These are phyloP conservation scores for Phialocephala sp. DNA, from an alignment of 2,329 filamentous ascomycete species.

Conservation along the genomic window DNA sequence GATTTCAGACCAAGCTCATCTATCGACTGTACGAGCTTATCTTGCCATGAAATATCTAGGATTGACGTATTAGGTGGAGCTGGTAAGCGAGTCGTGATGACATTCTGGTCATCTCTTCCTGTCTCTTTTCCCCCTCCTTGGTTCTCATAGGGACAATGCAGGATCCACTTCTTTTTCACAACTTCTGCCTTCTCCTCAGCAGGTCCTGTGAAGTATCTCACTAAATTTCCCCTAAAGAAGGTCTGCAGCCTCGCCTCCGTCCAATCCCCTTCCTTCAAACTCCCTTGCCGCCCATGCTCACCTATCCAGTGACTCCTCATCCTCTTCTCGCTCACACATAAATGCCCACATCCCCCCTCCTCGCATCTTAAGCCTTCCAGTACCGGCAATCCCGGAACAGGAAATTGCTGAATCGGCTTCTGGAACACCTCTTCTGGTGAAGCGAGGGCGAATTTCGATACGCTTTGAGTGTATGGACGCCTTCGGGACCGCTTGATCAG, in stretches of 20 bases:
- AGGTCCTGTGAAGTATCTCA: slow-evolving; percentile 38
- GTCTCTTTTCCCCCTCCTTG: not conserved
- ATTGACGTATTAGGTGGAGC: too few species aligned
- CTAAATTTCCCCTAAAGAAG: slow-evolving; percentile 41
- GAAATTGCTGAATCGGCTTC: slow-evolving; percentile 35
- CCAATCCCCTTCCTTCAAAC: slow-evolving; percentile 36
- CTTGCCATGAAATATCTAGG: not conserved
- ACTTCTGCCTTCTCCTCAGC: not conserved
- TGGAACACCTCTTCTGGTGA: slow-evolving; percentile 34
- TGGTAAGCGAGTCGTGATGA: too few species aligned
- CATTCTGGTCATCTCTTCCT: not conserved
- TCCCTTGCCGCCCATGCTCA: slow-evolving; percentile 30
- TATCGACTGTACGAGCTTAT: not conserved
- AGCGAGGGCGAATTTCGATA: slow-evolving; percentile 31
- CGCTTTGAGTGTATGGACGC: slow-evolving; percentile 32
- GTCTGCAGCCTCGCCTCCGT: slow-evolving; percentile 36
- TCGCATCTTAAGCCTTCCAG: slow-evolving; percentile 38
- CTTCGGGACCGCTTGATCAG: slow-evolving; percentile 29
- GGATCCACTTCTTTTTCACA: not conserved
- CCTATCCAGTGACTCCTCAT: slow-evolving; percentile 44
- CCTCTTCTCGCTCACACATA: slow-evolving; percentile 43
- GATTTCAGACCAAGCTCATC: not conserved
- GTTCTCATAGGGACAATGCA: too few species aligned
- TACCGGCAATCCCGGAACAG: slow-evolving; percentile 39
- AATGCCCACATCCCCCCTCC: slow-evolving; percentile 37